These are phyloP conservation scores for Epichloe bromicola DNA, from an alignment of 2,329 filamentous ascomycete species.

Conservation along the genomic window DNA sequence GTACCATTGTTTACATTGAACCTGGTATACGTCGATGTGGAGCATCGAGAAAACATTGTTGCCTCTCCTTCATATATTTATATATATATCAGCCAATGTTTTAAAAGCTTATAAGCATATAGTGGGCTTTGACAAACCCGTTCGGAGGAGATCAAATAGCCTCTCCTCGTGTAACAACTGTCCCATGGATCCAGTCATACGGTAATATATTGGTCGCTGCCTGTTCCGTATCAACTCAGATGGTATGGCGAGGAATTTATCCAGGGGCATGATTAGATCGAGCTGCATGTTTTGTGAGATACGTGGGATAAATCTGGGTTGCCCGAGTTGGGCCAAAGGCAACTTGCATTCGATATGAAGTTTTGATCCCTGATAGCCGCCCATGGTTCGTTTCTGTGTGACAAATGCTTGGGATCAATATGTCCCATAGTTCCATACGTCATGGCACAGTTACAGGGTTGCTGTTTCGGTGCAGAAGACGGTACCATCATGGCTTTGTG, in stretches of 20 bases:
- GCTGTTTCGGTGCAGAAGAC: constrained; percentile 33
- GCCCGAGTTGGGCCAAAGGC: neutral
- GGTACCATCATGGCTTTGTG: constrained; percentile 30
- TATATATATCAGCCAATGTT: neutral
- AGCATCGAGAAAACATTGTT: constrained; percentile 72
- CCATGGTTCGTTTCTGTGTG: constrained; percentile 67
- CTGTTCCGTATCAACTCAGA: constrained; percentile 32
- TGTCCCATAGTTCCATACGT: constrained; percentile 56
- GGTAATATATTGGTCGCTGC: constrained; percentile 40
- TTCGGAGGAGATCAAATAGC: constrained; percentile 75
- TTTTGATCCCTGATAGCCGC: constrained; percentile 49
- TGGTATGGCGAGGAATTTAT: constrained; percentile 41
- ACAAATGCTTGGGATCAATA: constrained; percentile 56
- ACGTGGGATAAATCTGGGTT: neutral
- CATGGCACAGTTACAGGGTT: constrained; percentile 57
- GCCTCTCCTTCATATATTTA: constrained; percentile 53
- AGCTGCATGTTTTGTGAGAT: constrained; percentile 26
- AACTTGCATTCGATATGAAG: constrained; percentile 53
- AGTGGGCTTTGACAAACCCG: constrained; percentile 33
- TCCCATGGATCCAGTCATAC: constrained; percentile 58
- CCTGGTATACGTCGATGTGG: constrained; percentile 54
- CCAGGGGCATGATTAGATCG: constrained; percentile 60
- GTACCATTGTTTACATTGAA: constrained; percentile 59
- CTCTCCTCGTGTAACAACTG: constrained; percentile 64
- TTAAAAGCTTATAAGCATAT: neutral